Base-by-base conservation (phyloP, 495 filamentous ascomycete species). In the Penicillium mononematosum region DNA sequence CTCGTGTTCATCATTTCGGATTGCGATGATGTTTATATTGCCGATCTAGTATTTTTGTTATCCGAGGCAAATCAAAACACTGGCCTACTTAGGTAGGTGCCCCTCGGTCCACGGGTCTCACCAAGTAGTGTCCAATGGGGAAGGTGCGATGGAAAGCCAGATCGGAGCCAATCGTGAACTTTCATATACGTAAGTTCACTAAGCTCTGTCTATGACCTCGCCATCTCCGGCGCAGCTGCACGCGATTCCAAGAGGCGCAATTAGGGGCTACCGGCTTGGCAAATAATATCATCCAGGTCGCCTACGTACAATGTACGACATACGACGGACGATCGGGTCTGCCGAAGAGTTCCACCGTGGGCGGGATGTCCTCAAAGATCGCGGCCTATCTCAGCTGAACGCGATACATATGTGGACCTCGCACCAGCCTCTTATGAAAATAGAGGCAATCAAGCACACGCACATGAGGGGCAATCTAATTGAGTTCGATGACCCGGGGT, bases 21-120 rank as follows among this genome's bases (percentile, higher is more conserved):
- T 57, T 59, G 59, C 24, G 43, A 45, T 54, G 53, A 53, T 49
- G 44, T 58, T 53, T 59, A 60, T 45, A 39, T 61, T 68, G 63
- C 47, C 47, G 63, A 68, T 66, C 63, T 36, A 52, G 39, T 44
- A 50, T 47, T 32, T 55, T 58, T 31, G 12, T 32, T 31, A 45
- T 27, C 36, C 45, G 52, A 49, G 54, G 45, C 16, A 24, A 49
- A 44, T 34, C 22, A 12, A 20, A 52, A 52, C 11, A 31, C n/a
- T 20, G 25, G 17, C 25, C 24, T 17, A 53, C 27, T 12, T 19
- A 4, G 4, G 16, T n/a, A 43, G 25, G 14, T 27, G 8, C 24
- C 5, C 25, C n/a, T n/a, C n/a, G n/a, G n/a, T n/a, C n/a, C n/a
- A n/a, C n/a, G n/a, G 10, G 22, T 51, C n/a, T 43, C 19, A 32